Base-by-base conservation (phyloP, 441 rosid genomes). In the Euphorbia celastroides region DNA sequence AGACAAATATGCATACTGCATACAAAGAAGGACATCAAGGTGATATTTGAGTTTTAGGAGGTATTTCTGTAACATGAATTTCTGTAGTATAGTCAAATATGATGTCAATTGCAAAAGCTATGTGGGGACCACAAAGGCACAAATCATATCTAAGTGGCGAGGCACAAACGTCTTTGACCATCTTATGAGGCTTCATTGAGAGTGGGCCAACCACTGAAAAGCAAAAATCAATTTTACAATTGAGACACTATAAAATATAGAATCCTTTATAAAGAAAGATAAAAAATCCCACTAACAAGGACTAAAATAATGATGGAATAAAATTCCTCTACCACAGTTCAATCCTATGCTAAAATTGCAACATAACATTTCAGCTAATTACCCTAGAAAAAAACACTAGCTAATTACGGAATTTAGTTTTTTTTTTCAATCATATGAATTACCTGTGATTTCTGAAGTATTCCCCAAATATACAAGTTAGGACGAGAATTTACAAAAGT, bases 131-230 rank as follows among this genome's bases (percentile, higher is more conserved):
- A 60, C 70, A 68, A 68, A 13, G n/a, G n/a, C n/a, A n/a, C n/a
- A n/a, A n/a, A n/a, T n/a, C n/a, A n/a, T n/a, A 46, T 54, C 36
- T 30, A 57, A 36, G 73, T 63, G 74, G 75, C 69, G 62, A 9
- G n/a, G 63, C 71, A 54, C 57, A 51, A 60, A 64, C 68, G 59
- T 66, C 55, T 69, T 71, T 30, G 46, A 44, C 69, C 36, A 23
- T 60, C 70, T 19, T 56, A 12, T 64, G 13, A 67, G 59, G 72
- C 60, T 46, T 26, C 13, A 27, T 48, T 44, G 4, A 32, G 30
- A 62, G 54, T 63, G 71, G 74, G 17, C 74, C 78, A 74, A 65
- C 76, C 76, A 73, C 31, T 11, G 5, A 61, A 5, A 52, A 27
- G 54, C 42, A 26, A 26, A 8, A 54, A 60, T 22, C 50, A 66